Evolutionary conservation across 768 basidiomycete genomes (phyloP), one percentile per base, ranked within the genome.

Genomic region (Xerocomellus dryophilus): DNA sequence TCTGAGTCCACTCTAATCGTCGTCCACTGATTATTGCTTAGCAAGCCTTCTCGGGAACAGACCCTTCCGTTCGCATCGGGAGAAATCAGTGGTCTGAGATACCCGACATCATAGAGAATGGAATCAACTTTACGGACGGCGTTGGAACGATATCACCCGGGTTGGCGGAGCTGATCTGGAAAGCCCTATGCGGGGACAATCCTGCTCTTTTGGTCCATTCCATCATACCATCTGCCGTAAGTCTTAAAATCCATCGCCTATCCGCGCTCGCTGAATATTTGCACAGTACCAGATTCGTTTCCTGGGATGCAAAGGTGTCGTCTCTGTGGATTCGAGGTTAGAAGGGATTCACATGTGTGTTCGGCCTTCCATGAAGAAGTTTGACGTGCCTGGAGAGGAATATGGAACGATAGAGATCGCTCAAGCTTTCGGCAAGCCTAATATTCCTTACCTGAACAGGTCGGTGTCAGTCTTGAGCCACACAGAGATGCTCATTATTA

Each of bases 31-130:
- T 5, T 6, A 8, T 59, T 20, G 12, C 18, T 32, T 42, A 70
- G 69, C 91, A 91, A 70, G 88, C 88, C 0, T 92, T 94, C 62
- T 89, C 88, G 0, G 85, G 87, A 2, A 94, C 92, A 2, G 84
- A 89, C 56, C 81, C 84, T 0, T 87, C 88, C 1, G 82, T 91
- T 18, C 67, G 65, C 20, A 82, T 93, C 45, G 53, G 58, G 7
- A 68, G 67, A 2, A 57, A 75, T 41, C 76, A 93, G 60, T 91
- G 90, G 83, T 78, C 82, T 46, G 72, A 77, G 51, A 77, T 90
- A 43, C 63, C 66, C 0, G 90, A 92, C 64, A 70, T 90, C 11
- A 76, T 75, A 15, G 58, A 65, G 12, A 68, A 73, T 21, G 61
- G 67, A 56, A 23, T 77, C 76, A 55, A 77, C 21, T 85, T 84